These are phyloP conservation scores for Lepiota venenata DNA, from an alignment of 768 basidiomycete genomes.

Conservation along the genomic window DNA sequence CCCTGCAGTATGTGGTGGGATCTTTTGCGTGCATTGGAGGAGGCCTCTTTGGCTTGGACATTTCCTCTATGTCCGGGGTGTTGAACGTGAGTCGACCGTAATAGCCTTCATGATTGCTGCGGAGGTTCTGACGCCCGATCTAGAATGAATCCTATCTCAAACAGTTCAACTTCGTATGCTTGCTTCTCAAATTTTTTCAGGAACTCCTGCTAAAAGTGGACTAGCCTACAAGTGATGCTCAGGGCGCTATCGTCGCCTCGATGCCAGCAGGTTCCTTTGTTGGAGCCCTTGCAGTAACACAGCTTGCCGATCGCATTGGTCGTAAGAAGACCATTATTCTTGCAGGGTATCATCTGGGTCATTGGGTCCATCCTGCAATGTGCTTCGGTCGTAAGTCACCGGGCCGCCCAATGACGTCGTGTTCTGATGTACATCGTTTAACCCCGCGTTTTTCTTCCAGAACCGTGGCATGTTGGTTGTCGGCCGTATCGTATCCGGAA, in stretches of 20 bases:
- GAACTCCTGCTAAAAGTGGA: neutral
- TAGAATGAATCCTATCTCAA: constrained; percentile 37
- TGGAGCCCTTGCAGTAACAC: constrained; percentile 60
- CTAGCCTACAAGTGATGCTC: constrained; percentile 49
- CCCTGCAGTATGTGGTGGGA: constrained; percentile 64
- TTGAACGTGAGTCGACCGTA: constrained; percentile 33
- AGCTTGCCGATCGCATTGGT: constrained; percentile 62
- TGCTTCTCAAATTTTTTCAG: neutral
- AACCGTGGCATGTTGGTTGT: constrained; percentile 74
- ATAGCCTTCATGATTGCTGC: no score
- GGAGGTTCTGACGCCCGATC: neutral
- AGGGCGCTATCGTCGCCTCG: constrained; percentile 74
- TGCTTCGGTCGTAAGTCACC: constrained; percentile 39
- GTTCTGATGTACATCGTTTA: constrained; percentile 2
- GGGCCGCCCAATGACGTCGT: neutral
- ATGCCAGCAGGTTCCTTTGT: constrained; percentile 76
- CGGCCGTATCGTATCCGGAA: constrained; percentile 64
- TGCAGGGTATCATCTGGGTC: constrained; percentile 67
- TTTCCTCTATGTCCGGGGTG: constrained; percentile 80
- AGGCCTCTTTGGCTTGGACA: constrained; percentile 77
- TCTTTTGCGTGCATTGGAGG: constrained; percentile 82
- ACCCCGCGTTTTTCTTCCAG: constrained; percentile 23
- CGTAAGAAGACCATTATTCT: constrained; percentile 66
- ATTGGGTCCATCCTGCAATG: constrained; percentile 72
- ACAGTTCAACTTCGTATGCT: constrained; percentile 32